Percentiles rank a stretch among this genome's conserved stretches.
Conservation (phyloP, 1,284 basidiomycete species). For the Stereum hirsutum region DNA sequence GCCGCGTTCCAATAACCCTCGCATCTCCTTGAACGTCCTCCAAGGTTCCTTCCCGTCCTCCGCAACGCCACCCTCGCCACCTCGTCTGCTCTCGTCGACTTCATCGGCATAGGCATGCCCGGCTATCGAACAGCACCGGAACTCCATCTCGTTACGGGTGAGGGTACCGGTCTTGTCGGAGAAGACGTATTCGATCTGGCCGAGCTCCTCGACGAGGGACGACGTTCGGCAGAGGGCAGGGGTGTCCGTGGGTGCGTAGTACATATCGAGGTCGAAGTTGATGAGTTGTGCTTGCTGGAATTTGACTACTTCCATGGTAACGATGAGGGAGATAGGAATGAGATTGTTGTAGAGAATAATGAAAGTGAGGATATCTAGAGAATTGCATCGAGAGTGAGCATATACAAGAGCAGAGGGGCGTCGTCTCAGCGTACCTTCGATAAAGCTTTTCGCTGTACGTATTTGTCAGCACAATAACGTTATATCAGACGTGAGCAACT, state of each 20-base stretch:
- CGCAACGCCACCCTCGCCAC: constrained; percentile 32
- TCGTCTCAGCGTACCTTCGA: constrained; percentile 54
- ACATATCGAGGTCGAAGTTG: constrained; percentile 96
- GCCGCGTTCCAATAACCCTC: constrained; percentile 36
- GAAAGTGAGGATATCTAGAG: constrained; percentile 88
- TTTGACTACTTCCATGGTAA: constrained; percentile 99
- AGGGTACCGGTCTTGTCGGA: constrained; percentile 98
- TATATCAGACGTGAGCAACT: constrained; percentile 14
- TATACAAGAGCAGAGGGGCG: neutral
- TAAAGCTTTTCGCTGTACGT: constrained; percentile 60
- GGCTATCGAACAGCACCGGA: constrained; percentile 83
- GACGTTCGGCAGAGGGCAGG: constrained; percentile 96
- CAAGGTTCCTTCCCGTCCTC: constrained; percentile 64
- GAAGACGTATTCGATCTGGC: constrained; percentile 98
- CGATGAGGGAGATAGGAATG: constrained; percentile 98
- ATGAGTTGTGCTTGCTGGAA: constrained; percentile 96
- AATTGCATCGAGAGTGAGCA: constrained; percentile 8
- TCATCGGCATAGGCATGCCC: constrained; percentile 87
- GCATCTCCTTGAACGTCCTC: constrained; percentile 72
- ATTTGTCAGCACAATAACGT: neutral
- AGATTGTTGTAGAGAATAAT: constrained; percentile 99
- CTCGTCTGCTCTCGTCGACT: constrained; percentile 77
- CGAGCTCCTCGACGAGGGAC: constrained; percentile 95
- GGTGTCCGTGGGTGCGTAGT: constrained; percentile 90
- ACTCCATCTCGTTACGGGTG: constrained; percentile 98